Conservation (phyloP, 73 alveolate genomes). For the Paramecium octaurelia region DNA sequence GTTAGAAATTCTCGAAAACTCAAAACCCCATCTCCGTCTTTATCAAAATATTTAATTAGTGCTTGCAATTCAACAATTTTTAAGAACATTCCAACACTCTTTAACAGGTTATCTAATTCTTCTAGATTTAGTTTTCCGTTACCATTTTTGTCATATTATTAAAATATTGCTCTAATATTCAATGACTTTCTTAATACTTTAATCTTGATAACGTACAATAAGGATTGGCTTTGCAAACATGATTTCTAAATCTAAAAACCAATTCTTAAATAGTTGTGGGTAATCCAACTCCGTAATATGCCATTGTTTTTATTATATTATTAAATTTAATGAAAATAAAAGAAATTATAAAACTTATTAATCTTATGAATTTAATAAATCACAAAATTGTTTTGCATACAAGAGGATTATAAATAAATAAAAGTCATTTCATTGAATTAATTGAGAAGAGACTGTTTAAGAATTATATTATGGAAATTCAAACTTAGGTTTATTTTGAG, state of each 20-base stretch:
- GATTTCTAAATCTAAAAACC: conserved; percentile 33
- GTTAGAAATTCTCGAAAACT: neutral
- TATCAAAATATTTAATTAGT: conserved; percentile 1
- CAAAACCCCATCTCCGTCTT: conserved; percentile 1
- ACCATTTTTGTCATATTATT: conserved; percentile 19
- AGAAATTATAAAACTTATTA: neutral
- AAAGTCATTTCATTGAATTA: neutral
- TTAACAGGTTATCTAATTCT: conserved; percentile 12
- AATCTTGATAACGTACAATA: conserved; percentile 25
- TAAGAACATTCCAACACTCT: conserved; percentile 19
- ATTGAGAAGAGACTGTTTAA: neutral
- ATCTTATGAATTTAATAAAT: neutral
- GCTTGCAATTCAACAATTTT: conserved; percentile 23
- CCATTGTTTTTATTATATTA: neutral
- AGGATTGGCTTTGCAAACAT: conserved; percentile 33
- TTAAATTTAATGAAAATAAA: neutral
- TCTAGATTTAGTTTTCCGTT: conserved; percentile 22
- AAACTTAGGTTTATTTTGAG: neutral
- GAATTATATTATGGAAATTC: neutral
- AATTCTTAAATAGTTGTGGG: conserved; percentile 12
- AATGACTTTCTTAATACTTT: neutral
- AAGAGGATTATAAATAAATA: neutral
- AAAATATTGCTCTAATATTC: neutral
- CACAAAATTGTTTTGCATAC: neutral
- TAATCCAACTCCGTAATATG: conserved; percentile 37